Evolutionary conservation across 1,284 basidiomycete species (phyloP).

Genomic region (Tremellales sp.): DNA sequence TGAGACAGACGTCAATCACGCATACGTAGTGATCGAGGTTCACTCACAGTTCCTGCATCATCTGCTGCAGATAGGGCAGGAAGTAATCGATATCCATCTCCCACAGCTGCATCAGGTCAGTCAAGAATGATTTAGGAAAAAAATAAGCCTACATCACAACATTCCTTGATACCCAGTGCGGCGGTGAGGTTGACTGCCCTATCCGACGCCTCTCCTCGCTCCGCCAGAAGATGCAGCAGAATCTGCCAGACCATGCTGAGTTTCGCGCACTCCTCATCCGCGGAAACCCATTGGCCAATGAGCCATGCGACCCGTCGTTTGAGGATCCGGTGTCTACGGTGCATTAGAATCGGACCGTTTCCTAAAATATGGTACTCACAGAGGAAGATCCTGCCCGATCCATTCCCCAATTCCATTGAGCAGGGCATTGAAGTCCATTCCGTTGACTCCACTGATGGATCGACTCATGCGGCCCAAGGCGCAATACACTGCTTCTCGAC

Average conservation of each 20-base stretch:
- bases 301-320: conserved; percentile 87
- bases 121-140: not conserved
- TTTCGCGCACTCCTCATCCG: conserved; percentile 60
- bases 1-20: not conserved
- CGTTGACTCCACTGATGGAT: conserved; percentile 51
- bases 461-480: conserved; percentile 76
- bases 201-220: conserved; percentile 67
- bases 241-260: conserved; percentile 71
- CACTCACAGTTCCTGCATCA: conserved; percentile 40
- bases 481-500: conserved; percentile 83
- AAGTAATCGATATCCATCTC: conserved; percentile 45
- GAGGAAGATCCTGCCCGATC: conserved; percentile 35
- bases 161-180: conserved; percentile 67
- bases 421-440: conserved; percentile 39
- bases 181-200: conserved; percentile 77
- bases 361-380: conserved; percentile 22
- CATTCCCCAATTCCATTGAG: conserved; percentile 31
- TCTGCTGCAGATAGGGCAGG: conserved; percentile 40
- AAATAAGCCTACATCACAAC: conserved; percentile 65
- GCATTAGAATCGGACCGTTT: not conserved
- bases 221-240: conserved; percentile 66
- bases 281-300: conserved; percentile 73
- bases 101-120: conserved; percentile 33
- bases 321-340: conserved; percentile 76
- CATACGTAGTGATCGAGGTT: not conserved